Percentiles rank a stretch among this genome's conserved stretches.
These are phyloP conservation scores for Pisolithus tinctorius DNA, from an alignment of 768 basidiomycete species.

Conservation along the genomic window DNA sequence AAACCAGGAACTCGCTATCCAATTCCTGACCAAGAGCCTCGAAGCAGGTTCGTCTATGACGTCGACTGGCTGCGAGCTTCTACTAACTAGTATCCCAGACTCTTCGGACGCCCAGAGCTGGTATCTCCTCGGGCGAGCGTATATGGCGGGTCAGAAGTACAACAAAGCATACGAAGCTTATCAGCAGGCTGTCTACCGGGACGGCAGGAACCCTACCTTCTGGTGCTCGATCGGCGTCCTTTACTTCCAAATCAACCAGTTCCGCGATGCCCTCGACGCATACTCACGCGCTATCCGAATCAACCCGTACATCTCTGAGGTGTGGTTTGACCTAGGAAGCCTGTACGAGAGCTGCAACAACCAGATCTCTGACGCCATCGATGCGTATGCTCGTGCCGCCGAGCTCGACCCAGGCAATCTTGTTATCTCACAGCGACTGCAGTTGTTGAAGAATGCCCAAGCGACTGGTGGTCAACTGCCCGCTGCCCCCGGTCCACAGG, in stretches of 20 bases:
- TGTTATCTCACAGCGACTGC: slow-evolving; percentile 75
- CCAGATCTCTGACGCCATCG: slow-evolving; percentile 97
- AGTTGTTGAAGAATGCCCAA: slow-evolving; percentile 75
- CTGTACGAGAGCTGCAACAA: slow-evolving; percentile 99
- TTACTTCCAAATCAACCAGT: slow-evolving; percentile 99
- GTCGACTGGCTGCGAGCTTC: background rate
- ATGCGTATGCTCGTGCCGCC: slow-evolving; percentile 91
- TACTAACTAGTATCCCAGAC: slow-evolving; percentile 42
- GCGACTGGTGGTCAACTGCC: slow-evolving; percentile 66
- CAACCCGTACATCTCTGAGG: slow-evolving; percentile 90
- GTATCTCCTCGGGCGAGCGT: slow-evolving; percentile 97
- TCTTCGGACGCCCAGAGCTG: slow-evolving; percentile 95
- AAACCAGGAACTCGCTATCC: slow-evolving; percentile 91
- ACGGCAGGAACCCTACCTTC: slow-evolving; percentile 97
- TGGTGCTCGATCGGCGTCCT: slow-evolving; percentile 99
- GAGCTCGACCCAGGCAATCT: slow-evolving; percentile 87
- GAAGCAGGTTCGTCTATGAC: slow-evolving; percentile 68
- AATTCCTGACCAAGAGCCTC: slow-evolving; percentile 89
- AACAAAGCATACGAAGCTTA: slow-evolving; percentile 99
- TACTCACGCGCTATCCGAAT: slow-evolving; percentile 98
- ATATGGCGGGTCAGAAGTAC: slow-evolving; percentile 98
- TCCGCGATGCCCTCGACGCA: slow-evolving; percentile 96
- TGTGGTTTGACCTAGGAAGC: slow-evolving; percentile 87
- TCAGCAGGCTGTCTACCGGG: slow-evolving; percentile 98
- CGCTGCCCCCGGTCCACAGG: slow-evolving; percentile 87